Percentiles rank a stretch among this genome's conserved stretches.
Conservation (phyloP, 1,284 basidiomycete genomes). For the Pseudozyma pruni region DNA sequence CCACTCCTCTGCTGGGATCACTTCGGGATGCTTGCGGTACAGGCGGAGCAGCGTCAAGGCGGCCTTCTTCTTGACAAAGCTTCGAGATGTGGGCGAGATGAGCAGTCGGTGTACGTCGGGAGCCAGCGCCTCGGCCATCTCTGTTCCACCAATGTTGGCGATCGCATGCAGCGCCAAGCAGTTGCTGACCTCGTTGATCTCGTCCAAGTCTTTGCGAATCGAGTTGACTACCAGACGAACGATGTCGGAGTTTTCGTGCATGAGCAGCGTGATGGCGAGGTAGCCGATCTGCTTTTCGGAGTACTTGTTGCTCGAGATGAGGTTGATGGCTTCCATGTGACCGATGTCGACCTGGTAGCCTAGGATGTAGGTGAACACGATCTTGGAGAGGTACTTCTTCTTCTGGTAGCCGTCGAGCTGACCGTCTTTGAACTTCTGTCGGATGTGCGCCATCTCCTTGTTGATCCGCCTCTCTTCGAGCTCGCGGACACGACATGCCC, state of each 20-base stretch:
- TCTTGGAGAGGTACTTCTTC: slow-evolving; percentile 92
- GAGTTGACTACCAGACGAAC: slow-evolving; percentile 95
- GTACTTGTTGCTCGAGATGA: slow-evolving; percentile 94
- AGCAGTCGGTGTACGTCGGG: slow-evolving; percentile 93
- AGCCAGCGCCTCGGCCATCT: slow-evolving; percentile 95
- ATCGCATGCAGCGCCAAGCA: slow-evolving; percentile 97
- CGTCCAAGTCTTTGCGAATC: slow-evolving; percentile 95
- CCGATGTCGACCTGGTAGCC: slow-evolving; percentile 99
- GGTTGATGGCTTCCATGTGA: slow-evolving; percentile 98
- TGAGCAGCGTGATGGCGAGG: slow-evolving; percentile 92
- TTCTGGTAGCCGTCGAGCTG: slow-evolving; percentile 98
- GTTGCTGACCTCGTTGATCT: slow-evolving; percentile 92
- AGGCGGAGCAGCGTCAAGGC: slow-evolving; percentile 90
- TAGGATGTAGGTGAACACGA: slow-evolving; percentile 98
- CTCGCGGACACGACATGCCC: slow-evolving; percentile 75
- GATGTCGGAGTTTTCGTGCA: slow-evolving; percentile 99
- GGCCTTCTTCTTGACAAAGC: slow-evolving; percentile 98
- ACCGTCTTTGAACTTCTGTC: slow-evolving; percentile 99
- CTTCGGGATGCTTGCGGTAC: slow-evolving; percentile 94
- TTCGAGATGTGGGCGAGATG: slow-evolving; percentile 94
- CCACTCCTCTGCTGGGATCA: slow-evolving; percentile 94
- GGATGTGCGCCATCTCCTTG: slow-evolving; percentile 99
- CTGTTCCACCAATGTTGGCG: slow-evolving; percentile 94
- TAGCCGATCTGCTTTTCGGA: slow-evolving; percentile 99
- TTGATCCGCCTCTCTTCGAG: slow-evolving; percentile 95